These are phyloP conservation scores for Ustilago sp. DNA, from an alignment of 1,284 basidiomycete species.

Conservation along the genomic window DNA sequence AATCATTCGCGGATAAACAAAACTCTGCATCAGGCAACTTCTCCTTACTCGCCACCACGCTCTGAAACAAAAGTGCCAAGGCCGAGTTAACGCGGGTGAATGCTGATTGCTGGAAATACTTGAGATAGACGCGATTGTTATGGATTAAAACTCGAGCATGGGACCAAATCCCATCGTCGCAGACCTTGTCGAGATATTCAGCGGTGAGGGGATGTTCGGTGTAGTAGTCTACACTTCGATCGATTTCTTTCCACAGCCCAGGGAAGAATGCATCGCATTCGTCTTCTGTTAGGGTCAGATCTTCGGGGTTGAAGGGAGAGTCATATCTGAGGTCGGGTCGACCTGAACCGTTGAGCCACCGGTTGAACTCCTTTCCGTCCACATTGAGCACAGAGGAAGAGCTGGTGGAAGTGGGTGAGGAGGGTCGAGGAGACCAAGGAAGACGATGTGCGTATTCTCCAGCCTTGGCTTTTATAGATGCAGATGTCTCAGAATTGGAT, in stretches of 20 bases:
- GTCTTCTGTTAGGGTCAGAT: conserved; percentile 61
- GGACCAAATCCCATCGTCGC: conserved; percentile 61
- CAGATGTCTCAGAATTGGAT: conserved; percentile 14
- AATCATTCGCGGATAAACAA: conserved; percentile 62
- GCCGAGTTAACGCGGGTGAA: conserved; percentile 59
- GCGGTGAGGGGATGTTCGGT: conserved; percentile 40
- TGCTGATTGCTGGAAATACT: conserved; percentile 58
- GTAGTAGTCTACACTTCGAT: conserved; percentile 54
- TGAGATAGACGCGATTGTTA: conserved; percentile 63
- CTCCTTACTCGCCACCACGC: conserved; percentile 55
- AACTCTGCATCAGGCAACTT: conserved; percentile 67
- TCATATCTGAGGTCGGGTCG: conserved; percentile 45
- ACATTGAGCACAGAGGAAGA: conserved; percentile 9
- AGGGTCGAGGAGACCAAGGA: background rate
- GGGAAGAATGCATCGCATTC: conserved; percentile 67
- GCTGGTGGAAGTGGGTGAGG: background rate
- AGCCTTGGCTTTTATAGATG: conserved; percentile 36
- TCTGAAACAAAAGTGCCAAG: conserved; percentile 54
- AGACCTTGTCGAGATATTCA: conserved; percentile 60
- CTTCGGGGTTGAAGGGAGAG: conserved; percentile 63
- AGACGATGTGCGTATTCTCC: conserved; percentile 44
- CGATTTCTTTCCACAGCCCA: conserved; percentile 61
- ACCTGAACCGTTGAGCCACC: conserved; percentile 51
- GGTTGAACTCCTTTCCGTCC: conserved; percentile 38
- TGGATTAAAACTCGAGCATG: conserved; percentile 64